Evolutionary conservation across 768 basidiomycete genomes (phyloP), one percentile per base, ranked within the genome.

Genomic region (Rhizopogon salebrosus): DNA sequence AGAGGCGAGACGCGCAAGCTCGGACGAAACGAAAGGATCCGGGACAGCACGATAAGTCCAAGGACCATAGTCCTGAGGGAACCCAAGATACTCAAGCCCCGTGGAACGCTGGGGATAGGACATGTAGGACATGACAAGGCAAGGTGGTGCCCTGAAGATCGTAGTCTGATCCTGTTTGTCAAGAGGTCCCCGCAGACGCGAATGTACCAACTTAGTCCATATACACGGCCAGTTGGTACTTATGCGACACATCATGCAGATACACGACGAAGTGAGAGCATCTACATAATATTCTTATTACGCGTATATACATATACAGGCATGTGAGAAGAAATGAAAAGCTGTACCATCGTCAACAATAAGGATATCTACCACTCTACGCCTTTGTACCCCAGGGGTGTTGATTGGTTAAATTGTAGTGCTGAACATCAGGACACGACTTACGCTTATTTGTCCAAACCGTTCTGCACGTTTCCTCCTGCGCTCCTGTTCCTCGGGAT

Each of bases 401-500:
- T 46, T 14, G 22, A 22, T 46, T 20, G 10, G 45, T n/a, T 34
- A 22, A 20, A 23, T 23, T 34, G 22, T 3, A 34, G 14, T 13
- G 4, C 13, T 8, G 31, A 34, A 1, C 8, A 23, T 23, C 20
- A 9, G 16, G 5, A 16, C 1, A 18, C 10, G 23, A 31, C 54
- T 39, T 36, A 52, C 54, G 9, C 24, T 31, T 20, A 35, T 29
- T 26, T 27, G 24, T 13, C 79, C 81, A 66, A 87, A 87, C 20
- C 85, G 75, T 60, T 83, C 83, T 35, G 82, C 82, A n/a, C 85
- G 71, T 65, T 80, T 86, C 61, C 65, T 77, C 40, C 84, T 71
- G 48, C 74, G 74, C 58, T 82, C 83, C 40, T 70, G 62, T 60
- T 87, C 84, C 60, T 83, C 84, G 4, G 75, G 61, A 58, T 85